Evolutionary conservation across 2,329 filamentous ascomycete species (phyloP).

Genomic region (Penicillium nordicum): DNA sequence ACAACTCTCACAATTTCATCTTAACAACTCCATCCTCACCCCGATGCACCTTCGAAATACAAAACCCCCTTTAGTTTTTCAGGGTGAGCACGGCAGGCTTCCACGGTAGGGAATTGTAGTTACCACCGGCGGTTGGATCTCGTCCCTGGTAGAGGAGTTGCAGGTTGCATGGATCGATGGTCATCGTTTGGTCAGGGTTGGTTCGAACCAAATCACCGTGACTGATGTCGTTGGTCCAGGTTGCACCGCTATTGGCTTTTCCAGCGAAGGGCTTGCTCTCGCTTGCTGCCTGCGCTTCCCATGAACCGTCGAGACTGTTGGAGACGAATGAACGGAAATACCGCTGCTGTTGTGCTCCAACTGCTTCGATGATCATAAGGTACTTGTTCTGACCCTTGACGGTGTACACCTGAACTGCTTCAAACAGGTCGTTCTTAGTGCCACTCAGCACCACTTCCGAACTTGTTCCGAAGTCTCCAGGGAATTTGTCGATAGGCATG

Average conservation of each 20-base stretch:
- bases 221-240: constrained; percentile 65
- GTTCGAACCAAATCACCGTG: constrained; percentile 60
- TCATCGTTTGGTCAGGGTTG: constrained; percentile 59
- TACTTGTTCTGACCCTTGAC: constrained; percentile 54
- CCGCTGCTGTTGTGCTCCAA: constrained; percentile 51
- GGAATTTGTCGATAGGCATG: constrained; percentile 63
- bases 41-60: not conserved
- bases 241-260: constrained; percentile 61
- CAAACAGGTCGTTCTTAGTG: constrained; percentile 57
- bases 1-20: not conserved
- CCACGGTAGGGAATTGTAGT: constrained; percentile 55
- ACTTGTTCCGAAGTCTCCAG: constrained; percentile 55
- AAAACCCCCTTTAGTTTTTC: not conserved
- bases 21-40: not conserved
- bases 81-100: constrained; percentile 55
- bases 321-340: constrained; percentile 67
- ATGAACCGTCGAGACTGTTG: constrained; percentile 52
- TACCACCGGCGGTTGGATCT: constrained; percentile 39
- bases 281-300: constrained; percentile 55
- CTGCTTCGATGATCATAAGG: constrained; percentile 65
- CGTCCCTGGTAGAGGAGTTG: constrained; percentile 63
- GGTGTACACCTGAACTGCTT: constrained; percentile 65
- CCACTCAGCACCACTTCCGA: constrained; percentile 54
- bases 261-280: constrained; percentile 61
- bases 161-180: constrained; percentile 61